Evolutionary conservation across 352 stramenopile genomes (phyloP).

Genomic region (Globisporangium splendens): DNA sequence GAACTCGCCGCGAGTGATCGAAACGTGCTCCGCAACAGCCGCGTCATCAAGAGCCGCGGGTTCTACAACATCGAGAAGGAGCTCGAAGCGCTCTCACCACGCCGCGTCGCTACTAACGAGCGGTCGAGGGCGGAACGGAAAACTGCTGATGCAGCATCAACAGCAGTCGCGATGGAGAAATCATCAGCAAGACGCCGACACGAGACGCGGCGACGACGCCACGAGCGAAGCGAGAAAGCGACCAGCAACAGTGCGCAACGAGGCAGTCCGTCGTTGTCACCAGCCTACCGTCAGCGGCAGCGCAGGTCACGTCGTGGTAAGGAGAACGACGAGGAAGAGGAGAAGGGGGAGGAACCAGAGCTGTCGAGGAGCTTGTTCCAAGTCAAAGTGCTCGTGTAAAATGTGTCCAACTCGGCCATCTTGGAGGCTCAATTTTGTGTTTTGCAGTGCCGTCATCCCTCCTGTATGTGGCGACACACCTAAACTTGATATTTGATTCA

Average conservation of each 20-base stretch:
- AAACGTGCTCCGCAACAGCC: slow-evolving; percentile 40
- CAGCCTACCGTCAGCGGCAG: neutral
- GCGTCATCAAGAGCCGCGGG: slow-evolving; percentile 72
- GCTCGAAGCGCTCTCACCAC: slow-evolving; percentile 5
- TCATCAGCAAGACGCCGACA: neutral
- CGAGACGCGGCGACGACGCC: neutral
- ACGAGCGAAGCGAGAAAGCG: slow-evolving; percentile 12
- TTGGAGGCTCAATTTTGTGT: too few species aligned
- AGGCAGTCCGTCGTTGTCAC: neutral
- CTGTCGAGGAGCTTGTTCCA: slow-evolving; percentile 48
- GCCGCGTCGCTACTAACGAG: neutral
- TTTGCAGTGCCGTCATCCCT: too few species aligned
- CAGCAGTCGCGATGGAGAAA: neutral
- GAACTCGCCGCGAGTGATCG: neutral
- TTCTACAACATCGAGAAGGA: slow-evolving; percentile 64
- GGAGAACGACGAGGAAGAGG: slow-evolving; percentile 21
- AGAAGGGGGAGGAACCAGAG: slow-evolving; percentile 20
- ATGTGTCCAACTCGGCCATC: too few species aligned
- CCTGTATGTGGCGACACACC: too few species aligned
- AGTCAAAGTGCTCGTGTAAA: slow-evolving; percentile 60
- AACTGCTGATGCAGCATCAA: neutral
- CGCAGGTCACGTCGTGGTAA: neutral
- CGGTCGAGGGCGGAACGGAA: slow-evolving; percentile 1
- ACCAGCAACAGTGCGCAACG: slow-evolving; percentile 14
- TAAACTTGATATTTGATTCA: too few species aligned